phyloP scores from a whole-genome alignment of 305 asterid species.

The Salvia sclarea region DNA sequence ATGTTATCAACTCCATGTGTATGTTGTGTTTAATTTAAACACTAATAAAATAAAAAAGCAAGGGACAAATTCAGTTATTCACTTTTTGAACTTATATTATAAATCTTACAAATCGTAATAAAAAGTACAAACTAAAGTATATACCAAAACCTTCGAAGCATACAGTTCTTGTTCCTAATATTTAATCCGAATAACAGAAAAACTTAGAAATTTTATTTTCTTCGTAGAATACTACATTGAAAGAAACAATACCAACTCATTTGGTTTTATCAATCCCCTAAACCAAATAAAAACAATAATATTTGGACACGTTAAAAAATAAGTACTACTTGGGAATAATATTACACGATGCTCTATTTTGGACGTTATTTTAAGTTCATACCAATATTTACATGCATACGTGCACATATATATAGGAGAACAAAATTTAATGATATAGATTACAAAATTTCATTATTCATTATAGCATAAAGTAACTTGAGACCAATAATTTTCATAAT shows the following conservation, averaged over 20 bases:
- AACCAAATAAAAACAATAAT: conserved; percentile 33
- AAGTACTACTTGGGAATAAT: not conserved
- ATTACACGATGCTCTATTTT: not conserved
- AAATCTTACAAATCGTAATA: not conserved
- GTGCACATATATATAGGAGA: not conserved
- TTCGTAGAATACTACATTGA: not conserved
- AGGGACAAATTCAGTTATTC: conserved; percentile 10
- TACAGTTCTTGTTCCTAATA: not conserved
- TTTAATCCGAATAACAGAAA: not conserved
- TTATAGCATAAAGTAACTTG: too few relatives aligned
- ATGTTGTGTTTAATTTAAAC: not conserved
- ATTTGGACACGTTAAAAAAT: not conserved
- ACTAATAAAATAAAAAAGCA: not conserved
- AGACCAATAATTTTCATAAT: too few relatives aligned
- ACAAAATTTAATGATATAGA: not conserved
- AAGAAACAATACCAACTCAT: conserved; percentile 35
- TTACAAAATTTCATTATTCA: too few relatives aligned
- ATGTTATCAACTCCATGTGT: not conserved
- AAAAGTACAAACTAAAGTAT: not conserved
- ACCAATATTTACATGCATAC: not conserved
- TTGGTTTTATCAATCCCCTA: conserved; percentile 38
- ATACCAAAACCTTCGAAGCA: not conserved
- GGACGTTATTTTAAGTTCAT: not conserved
- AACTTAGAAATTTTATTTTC: not conserved
- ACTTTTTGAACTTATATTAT: conserved; percentile 10